phyloP scores from a whole-genome alignment of 2,329 filamentous ascomycete species.

The Cladophialophora psammophila region DNA sequence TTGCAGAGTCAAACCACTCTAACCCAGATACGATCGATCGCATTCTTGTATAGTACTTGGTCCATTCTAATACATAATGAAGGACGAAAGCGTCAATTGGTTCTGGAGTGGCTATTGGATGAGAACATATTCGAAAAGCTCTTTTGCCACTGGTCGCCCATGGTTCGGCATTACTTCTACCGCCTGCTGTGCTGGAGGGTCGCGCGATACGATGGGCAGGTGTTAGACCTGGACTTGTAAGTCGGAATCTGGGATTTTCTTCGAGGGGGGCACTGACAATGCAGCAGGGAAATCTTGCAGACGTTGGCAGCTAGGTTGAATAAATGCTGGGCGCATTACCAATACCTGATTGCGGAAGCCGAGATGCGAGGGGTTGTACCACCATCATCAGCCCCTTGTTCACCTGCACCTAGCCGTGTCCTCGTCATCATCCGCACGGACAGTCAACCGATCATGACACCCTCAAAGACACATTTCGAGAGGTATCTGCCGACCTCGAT shows the following conservation, averaged over 20 bases:
- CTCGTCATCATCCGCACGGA: constrained; percentile 91
- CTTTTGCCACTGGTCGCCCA: constrained; percentile 94
- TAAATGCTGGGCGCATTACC: constrained; percentile 78
- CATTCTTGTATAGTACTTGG: constrained; percentile 84
- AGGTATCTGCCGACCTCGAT: constrained; percentile 58
- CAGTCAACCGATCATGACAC: constrained; percentile 60
- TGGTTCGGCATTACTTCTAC: constrained; percentile 94
- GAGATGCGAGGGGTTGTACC: constrained; percentile 63
- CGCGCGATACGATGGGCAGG: constrained; percentile 74
- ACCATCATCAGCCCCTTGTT: constrained; percentile 80
- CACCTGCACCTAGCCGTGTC: constrained; percentile 81
- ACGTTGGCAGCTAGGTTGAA: constrained; percentile 72
- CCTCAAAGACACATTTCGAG: constrained; percentile 69
- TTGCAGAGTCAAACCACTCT: constrained; percentile 85
- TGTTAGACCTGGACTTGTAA: constrained; percentile 71
- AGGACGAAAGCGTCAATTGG: constrained; percentile 72
- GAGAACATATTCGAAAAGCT: constrained; percentile 78
- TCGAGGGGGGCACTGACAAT: constrained; percentile 22
- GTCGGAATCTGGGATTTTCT: constrained; percentile 46
- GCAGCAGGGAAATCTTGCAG: constrained; percentile 70
- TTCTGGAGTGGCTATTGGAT: constrained; percentile 76
- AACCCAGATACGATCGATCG: constrained; percentile 84
- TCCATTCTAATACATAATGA: constrained; percentile 71
- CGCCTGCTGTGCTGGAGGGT: constrained; percentile 88
- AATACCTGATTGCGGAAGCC: constrained; percentile 74